Base-by-base conservation (phyloP, 2,329 filamentous ascomycete genomes). In the Aspergillus melleus region DNA sequence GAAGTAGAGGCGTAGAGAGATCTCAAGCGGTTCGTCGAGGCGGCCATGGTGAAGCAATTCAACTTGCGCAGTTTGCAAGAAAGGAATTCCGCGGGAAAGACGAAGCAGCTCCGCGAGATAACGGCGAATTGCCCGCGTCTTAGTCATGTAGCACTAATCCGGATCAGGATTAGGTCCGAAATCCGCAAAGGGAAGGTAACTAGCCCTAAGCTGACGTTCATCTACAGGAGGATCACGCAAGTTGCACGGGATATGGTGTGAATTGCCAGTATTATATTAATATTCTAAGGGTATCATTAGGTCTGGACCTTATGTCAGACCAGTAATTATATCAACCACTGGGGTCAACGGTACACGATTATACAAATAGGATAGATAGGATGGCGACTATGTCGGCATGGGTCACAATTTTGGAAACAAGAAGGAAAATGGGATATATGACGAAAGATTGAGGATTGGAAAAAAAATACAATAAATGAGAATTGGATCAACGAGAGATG, bases 11-110 rank as follows among this genome's bases (percentile, higher is more conserved):
- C 67, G 56, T 68, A 72, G 24, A 77, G 57, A 52, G 66, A 68
- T 59, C 74, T 69, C 52, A 77, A 64, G 26, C 68, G 67, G 57
- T 63, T 69, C 56, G 72, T 67, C 39, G 74, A 70, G 52, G 67
- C 66, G 60, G 74, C 71, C 74, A 76, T 76, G 57, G 53, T 71
- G 64, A 59, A 52, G 55, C 52, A 62, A 54, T 65, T 55, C 53
- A 49, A 61, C 32, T 32, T 58, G 56, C 30, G 54, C 24, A 52
- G 44, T 57, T 60, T 53, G 60, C 36, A 56, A 59, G 59, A 58
- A 57, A 55, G 62, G 58, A 64, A 69, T 72, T 66, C 70, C 70
- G 70, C 70, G 70, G 69, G 69, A 72, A 72, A 67, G 57, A 58
- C 47, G 42, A 42, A 36, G 51, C 57, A 59, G 36, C 36, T 42